Evolutionary conservation across 805 yeast genomes (phyloP).

Genomic region (Yarrowia deformans): DNA sequence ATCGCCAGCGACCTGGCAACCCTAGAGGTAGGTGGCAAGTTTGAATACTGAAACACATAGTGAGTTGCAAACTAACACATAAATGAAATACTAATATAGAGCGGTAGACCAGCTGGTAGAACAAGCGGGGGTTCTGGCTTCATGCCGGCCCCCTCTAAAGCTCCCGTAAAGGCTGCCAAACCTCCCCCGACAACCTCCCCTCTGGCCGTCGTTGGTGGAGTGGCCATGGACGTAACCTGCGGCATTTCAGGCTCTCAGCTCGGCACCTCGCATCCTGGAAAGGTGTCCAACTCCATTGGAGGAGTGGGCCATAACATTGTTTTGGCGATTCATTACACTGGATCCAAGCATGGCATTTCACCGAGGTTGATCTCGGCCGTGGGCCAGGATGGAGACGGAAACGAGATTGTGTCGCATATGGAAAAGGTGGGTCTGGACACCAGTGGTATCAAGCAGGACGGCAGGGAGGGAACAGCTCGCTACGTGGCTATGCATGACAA

Average conservation of each 20-base stretch:
- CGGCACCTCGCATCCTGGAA: conserved; percentile 78
- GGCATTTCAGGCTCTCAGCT: conserved; percentile 47
- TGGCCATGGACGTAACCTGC: conserved; percentile 77
- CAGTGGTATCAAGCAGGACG: conserved; percentile 53
- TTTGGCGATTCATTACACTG: conserved; percentile 60
- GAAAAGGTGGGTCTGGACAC: conserved; percentile 47
- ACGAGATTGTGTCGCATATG: conserved; percentile 45
- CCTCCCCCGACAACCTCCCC: neutral
- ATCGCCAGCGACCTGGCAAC: conserved; percentile 64
- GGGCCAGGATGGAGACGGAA: conserved; percentile 59
- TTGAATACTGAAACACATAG: neutral
- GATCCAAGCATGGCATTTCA: conserved; percentile 43
- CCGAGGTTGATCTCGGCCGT: conserved; percentile 63
- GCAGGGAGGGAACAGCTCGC: conserved; percentile 62
- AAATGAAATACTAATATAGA: conserved; percentile 26
- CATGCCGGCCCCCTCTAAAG: neutral
- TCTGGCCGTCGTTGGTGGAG: conserved; percentile 67
- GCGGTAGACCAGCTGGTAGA: neutral
- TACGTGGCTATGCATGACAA: conserved; percentile 72
- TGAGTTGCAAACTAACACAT: conserved; percentile 12
- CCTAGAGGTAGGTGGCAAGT: conserved; percentile 51
- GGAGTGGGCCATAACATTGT: conserved; percentile 88
- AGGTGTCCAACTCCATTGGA: conserved; percentile 64
- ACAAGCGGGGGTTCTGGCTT: neutral
- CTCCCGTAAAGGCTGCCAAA: neutral